These are phyloP conservation scores for Plenodomus lindquistii DNA, from an alignment of 2,329 filamentous ascomycete genomes.

Conservation along the genomic window DNA sequence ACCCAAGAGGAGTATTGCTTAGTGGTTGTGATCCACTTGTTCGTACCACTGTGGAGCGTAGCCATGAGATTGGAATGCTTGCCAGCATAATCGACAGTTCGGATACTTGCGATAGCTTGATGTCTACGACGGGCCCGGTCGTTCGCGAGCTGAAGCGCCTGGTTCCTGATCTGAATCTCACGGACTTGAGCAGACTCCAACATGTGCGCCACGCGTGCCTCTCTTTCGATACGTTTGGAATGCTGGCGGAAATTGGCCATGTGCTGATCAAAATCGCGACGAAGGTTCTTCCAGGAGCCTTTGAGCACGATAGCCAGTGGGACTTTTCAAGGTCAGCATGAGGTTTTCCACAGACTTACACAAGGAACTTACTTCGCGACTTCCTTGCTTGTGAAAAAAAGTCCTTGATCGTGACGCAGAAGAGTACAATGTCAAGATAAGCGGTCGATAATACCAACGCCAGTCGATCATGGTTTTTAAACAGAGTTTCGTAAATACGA, in stretches of 20 bases:
- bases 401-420: constrained; percentile 18
- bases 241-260: constrained; percentile 17
- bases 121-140: too few species aligned
- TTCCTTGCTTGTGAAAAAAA: constrained; percentile 15
- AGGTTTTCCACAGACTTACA: neutral
- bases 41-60: too few species aligned
- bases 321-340: constrained; percentile 7
- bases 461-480: constrained; percentile 20
- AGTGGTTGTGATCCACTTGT: too few species aligned
- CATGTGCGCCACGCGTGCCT: too few species aligned
- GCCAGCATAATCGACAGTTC: too few species aligned
- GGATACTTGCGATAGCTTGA: too few species aligned
- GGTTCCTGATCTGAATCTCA: too few species aligned
- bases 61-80: too few species aligned
- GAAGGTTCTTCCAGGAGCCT: constrained; percentile 21
- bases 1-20: too few species aligned
- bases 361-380: constrained; percentile 6
- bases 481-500: constrained; percentile 21
- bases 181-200: too few species aligned
- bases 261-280: constrained; percentile 14
- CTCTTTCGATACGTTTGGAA: too few species aligned
- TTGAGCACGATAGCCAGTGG: constrained; percentile 14
- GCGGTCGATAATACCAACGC: constrained; percentile 14
- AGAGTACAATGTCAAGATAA: constrained; percentile 21
- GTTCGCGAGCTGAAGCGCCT: too few species aligned